These are phyloP conservation scores for Rhodotorula sp. DNA, from an alignment of 1,284 basidiomycete species.

Conservation along the genomic window DNA sequence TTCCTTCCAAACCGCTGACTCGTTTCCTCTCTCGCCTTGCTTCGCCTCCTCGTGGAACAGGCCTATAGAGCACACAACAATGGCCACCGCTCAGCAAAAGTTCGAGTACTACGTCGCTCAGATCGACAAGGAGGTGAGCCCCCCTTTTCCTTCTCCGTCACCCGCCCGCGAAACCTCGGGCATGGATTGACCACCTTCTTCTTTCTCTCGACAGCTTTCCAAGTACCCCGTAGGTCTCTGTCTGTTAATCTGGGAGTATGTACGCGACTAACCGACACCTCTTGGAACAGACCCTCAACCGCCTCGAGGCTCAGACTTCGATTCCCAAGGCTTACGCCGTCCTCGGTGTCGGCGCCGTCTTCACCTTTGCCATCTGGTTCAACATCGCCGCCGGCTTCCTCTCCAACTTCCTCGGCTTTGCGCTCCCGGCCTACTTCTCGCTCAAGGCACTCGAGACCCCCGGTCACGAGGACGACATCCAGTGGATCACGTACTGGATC, in stretches of 20 bases:
- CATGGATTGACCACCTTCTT: background rate
- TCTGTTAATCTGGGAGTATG: no score
- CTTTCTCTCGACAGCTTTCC: conserved; percentile 60
- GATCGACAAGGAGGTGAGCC: conserved; percentile 44
- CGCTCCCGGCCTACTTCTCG: conserved; percentile 76
- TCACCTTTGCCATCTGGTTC: conserved; percentile 62
- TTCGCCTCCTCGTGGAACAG: background rate
- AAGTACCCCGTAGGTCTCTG: conserved; percentile 67
- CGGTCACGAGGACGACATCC: conserved; percentile 57
- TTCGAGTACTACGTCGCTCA: conserved; percentile 46
- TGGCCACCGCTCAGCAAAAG: conserved; percentile 44
- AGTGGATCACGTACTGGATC: conserved; percentile 80
- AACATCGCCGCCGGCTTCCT: conserved; percentile 76
- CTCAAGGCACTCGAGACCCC: conserved; percentile 76
- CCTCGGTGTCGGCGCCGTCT: conserved; percentile 66
- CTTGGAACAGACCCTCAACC: conserved; percentile 58
- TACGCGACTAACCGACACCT: conserved; percentile 17
- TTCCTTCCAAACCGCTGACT: no score
- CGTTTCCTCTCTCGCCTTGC: no score
- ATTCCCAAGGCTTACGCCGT: conserved; percentile 91
- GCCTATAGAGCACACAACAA: background rate
- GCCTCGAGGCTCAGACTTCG: conserved; percentile 83
- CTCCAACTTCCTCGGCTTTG: conserved; percentile 81
- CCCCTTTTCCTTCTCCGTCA: background rate
- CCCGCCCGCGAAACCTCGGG: background rate